Evolutionary conservation across 768 basidiomycete species (phyloP), one percentile per base, ranked within the genome.

Genomic region (Xerocomellus intermedius): DNA sequence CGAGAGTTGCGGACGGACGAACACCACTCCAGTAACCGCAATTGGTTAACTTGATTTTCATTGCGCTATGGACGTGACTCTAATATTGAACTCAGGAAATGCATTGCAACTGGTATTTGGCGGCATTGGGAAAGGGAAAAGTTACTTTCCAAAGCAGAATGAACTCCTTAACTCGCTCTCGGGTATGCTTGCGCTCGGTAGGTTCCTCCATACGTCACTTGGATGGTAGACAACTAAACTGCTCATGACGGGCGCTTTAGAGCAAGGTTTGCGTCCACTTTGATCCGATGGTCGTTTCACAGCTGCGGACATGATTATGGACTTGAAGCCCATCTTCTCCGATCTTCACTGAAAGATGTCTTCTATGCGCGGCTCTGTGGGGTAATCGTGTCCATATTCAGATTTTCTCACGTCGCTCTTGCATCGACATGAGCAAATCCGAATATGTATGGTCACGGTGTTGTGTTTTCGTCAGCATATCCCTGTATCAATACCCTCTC

Each of bases 261-360:
- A n/a, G n/a, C n/a, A n/a, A n/a, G n/a, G n/a, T n/a, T n/a, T n/a
- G n/a, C n/a, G n/a, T n/a, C n/a, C n/a, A n/a, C 24, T 24, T 41
- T 35, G 39, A 54, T 26, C 30, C n/a, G n/a, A n/a, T n/a, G n/a
- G n/a, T 33, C 12, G 30, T 54, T 49, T 19, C 37, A 26, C 9
- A 49, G 48, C 48, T 4, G 38, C 28, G 26, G 48, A 49, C 38
- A 49, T 49, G 28, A 43, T 43, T 19, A 37, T 50, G 30, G 49
- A 24, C 19, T 30, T 45, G 37, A 46, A 50, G 30, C 38, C 39
- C 39, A 54, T 54, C 53, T 41, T 35, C 51, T 54, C 24, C 51
- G 53, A 35, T 24, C 39, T 5, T 35, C 39, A 35, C 53, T 39
- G 9, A 42, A 32, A 36, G 51, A 51, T 9, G 22, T 24, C 36